Evolutionary conservation across 352 stramenopile genomes (phyloP), one percentile per base, ranked within the genome.

Genomic region (Phytopythium mirpurense): DNA sequence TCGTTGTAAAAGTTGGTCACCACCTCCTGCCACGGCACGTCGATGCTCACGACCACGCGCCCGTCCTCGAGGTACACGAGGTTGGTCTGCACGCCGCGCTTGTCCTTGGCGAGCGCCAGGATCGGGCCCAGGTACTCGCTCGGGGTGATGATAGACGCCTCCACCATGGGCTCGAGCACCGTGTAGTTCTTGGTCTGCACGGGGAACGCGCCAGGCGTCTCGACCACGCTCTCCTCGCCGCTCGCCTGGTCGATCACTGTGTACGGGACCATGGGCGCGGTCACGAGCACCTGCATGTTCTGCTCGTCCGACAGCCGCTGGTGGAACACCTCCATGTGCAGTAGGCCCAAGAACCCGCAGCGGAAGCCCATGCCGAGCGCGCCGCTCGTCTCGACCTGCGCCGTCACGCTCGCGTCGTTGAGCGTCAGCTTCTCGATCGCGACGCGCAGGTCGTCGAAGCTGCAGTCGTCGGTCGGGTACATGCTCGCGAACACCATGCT

Each of bases 1-100:
- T 97, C 84, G 68, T 99, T 98, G 72, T 99, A 99, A 54, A 99
- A 99, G 70, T 99, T 98, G 24, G 85, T 99, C 47, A 99, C 98
- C 14, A 99, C 96, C 77, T 99, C 97, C 48, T 98, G 93, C 97
- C 96, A 99, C 32, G 97, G 97, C 36, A 99, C 86, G 44, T 84
- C 62, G 47, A 98, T 96, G 21, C 88, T 94, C 35, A 99, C 86
- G 45, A 98, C 71, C 62, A 98, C 91, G 9, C 81, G 93, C 16
- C 83, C 83, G 60, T 98, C 95, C 56, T 99, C 97, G 8, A 99
- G 66, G 66, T 97, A 96, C 49, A 90, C 82, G 50, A 97, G 86
- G 60, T 97, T 97, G 15, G 94, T 96, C 50, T 97, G 81, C n/a
- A 90, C 62, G 35, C 85, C 85, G 26, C 85, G 81, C 56, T 90